Conservation (phyloP, 83 land plant species). For the Isoetes engelmannii region DNA sequence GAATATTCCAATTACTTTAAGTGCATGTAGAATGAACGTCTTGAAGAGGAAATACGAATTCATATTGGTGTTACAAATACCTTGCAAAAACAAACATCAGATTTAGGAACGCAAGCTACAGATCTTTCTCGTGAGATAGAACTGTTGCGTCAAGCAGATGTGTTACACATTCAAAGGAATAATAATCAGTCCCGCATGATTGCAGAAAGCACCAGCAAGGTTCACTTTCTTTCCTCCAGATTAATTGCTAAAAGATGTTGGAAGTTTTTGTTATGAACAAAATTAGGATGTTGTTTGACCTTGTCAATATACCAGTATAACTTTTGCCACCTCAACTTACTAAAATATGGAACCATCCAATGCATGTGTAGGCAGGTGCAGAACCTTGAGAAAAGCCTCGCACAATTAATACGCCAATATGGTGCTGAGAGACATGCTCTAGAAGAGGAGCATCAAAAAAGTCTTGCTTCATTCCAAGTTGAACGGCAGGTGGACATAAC, state of each 20-base stretch:
- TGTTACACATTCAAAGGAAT: constrained; percentile 24
- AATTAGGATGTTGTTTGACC: too few species aligned
- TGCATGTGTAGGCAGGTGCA: constrained; percentile 16
- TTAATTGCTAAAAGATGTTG: too few species aligned
- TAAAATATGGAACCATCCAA: neutral
- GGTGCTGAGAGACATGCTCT: constrained; percentile 29
- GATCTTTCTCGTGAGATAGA: constrained; percentile 24
- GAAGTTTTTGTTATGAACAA: too few species aligned
- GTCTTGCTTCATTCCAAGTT: constrained; percentile 18
- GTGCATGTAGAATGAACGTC: constrained; percentile 27
- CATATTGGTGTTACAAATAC: constrained; percentile 21
- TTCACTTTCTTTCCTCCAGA: neutral
- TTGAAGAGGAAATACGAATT: constrained; percentile 27
- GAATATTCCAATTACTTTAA: neutral
- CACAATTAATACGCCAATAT: constrained; percentile 31
- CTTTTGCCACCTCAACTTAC: too few species aligned
- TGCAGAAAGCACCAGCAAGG: constrained; percentile 23
- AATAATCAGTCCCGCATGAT: constrained; percentile 23
- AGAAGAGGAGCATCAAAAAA: constrained; percentile 26
- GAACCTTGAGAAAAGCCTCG: constrained; percentile 30
- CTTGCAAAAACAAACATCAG: constrained; percentile 17
- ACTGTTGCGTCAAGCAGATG: constrained; percentile 23
- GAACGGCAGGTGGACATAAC: constrained; percentile 20
- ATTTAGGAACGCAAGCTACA: constrained; percentile 12
- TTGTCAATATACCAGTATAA: too few species aligned